phyloP scores from a whole-genome alignment of 176 grass and related monocot genomes.

The Avena sativa region DNA sequence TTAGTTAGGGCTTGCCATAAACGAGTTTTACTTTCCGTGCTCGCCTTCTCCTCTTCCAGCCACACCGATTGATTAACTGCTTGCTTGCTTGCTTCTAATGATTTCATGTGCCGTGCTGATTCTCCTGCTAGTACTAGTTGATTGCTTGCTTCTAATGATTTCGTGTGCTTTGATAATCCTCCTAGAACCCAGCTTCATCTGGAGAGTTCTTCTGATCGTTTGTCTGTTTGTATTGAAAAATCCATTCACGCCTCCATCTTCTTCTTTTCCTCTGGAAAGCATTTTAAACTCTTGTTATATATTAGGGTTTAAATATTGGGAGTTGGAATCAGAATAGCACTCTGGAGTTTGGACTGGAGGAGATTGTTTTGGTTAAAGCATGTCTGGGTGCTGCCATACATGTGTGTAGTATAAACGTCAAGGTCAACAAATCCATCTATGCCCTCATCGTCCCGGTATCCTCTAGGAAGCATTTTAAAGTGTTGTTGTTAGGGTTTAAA shows the following conservation, averaged over 20 bases:
- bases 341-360: neutral
- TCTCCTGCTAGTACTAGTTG: neutral
- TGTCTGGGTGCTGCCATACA: neutral
- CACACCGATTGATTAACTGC: neutral
- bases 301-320: conserved; percentile 26
- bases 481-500: neutral
- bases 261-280: neutral
- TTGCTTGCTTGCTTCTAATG: neutral
- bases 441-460: too few species aligned
- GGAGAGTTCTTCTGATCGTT: neutral
- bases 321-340: conserved; percentile 26
- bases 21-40: conserved; percentile 13
- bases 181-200: neutral
- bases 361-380: conserved; percentile 18
- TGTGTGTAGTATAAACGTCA: neutral
- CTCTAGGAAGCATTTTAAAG: neutral
- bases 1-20: conserved; percentile 6
- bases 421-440: conserved; percentile 21
- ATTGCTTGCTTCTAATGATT: neutral
- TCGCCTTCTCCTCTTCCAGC: conserved; percentile 1
- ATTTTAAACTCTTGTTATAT: neutral
- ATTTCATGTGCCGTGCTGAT: neutral
- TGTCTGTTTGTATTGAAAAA: neutral
- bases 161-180: neutral
- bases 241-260: neutral